Base-by-base conservation (phyloP, 2,329 filamentous ascomycete species). In the Pseudogymnoascus sp. region DNA sequence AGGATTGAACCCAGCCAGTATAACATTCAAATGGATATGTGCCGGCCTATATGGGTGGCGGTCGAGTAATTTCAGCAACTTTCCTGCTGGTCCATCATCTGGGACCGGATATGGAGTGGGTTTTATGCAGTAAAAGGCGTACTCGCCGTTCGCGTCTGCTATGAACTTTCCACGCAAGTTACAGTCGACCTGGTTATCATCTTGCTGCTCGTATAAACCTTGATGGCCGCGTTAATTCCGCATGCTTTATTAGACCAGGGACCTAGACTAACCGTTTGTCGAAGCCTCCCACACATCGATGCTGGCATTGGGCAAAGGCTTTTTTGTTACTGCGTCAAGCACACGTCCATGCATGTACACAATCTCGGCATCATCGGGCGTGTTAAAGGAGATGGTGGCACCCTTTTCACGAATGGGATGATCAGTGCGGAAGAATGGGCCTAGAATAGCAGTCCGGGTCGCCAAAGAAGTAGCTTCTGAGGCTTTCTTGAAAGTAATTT, bases 221-320 rank as follows among this genome's bases (percentile, higher is more conserved):
- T 40, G 45, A 18, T 18, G 16, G 37, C n/a, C 7, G 8, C 37
- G n/a, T 40, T 40, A 40, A 40, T 40, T 9, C 5, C 37, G 9
- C 37, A 40, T 40, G 37, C n/a, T 18, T n/a, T 18, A 18, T 40
- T 40, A 4, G 37, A 16, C 5, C 37, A 18, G 6, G 7, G n/a
- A 40, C 9, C 7, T 40, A 18, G n/a, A 40, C 37, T 41, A 21
- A 21, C 75, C 67, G 66, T 88, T 88, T 1, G 85, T 85, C 0
- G 81, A 83, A 1, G 84, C 83, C 69, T 88, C 80, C 85, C 85
- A 88, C n/a, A 86, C 77, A 71, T 88, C 84, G 5, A 88, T 75
- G 16, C 78, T 77, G 0, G 82, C 83, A 45, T 79, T 79, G 16
- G 76, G 76, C n/a, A 88, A 76, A 0, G 84, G 84, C 69, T 83